A percentile compares a stretch with the other conserved stretches of the same genome.
Conservation (phyloP, 768 basidiomycete species). For the Artomyces pyxidatus region DNA sequence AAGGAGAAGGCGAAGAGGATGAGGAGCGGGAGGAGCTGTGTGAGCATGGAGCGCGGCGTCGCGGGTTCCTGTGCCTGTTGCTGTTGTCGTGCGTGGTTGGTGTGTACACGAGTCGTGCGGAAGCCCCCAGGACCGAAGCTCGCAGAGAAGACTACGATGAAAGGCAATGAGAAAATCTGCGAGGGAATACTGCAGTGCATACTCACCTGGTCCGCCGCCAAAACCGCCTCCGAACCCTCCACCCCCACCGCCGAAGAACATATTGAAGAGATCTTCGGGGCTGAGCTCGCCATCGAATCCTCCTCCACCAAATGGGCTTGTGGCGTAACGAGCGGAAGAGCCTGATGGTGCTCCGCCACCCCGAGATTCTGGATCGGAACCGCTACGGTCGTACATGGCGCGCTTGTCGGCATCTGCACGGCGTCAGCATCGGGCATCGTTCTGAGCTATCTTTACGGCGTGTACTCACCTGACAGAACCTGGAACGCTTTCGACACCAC, state of each 20-base stretch:
- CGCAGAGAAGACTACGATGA: constrained; percentile 69
- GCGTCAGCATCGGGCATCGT: too few species aligned
- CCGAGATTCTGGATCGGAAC: constrained; percentile 84
- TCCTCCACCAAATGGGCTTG: constrained; percentile 36
- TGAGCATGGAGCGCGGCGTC: constrained; percentile 52
- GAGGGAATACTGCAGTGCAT: constrained; percentile 14
- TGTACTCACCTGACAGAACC: constrained; percentile 63
- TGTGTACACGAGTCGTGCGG: constrained; percentile 51
- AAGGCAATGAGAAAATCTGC: constrained; percentile 6
- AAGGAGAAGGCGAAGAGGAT: constrained; percentile 81
- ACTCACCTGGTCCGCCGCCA: constrained; percentile 42
- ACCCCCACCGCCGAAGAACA: constrained; percentile 87
- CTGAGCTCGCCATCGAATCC: constrained; percentile 80
- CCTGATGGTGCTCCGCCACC: constrained; percentile 54
- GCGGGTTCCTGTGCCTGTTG: constrained; percentile 30
- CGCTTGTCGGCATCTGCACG: constrained; percentile 77
- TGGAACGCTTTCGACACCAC: constrained; percentile 99
- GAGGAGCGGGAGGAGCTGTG: constrained; percentile 80
- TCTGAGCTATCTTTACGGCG: constrained; percentile 47
- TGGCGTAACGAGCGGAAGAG: constrained; percentile 40
- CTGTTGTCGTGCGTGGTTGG: constrained; percentile 30
- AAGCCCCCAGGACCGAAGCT: constrained; percentile 82
- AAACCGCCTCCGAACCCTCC: constrained; percentile 40
- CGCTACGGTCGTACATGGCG: constrained; percentile 75
- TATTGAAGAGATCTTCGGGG: constrained; percentile 95